Base-by-base conservation (phyloP, 306 rosid species). In the Prosopis cineraria region DNA sequence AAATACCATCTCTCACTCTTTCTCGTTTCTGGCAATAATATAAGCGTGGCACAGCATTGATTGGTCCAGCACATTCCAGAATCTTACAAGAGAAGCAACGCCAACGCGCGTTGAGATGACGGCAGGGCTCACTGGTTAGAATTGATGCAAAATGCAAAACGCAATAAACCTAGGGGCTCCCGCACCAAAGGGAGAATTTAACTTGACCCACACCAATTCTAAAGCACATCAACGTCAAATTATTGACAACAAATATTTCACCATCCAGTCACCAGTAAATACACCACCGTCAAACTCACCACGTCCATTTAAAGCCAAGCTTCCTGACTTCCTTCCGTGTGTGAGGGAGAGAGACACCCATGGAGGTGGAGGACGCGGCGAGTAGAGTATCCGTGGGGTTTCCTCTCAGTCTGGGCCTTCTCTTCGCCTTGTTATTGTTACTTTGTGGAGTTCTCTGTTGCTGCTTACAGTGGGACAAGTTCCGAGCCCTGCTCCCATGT, bases 331-430 rank as follows among this genome's bases (percentile, higher is more conserved):
- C 10, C 7, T 52, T 48, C 34, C 55, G 69, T 30, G 40, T 3
- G 17, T 14, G 69, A 62, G 68, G 20, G 17, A 31, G 13, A n/a
- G 65, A 27, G 11, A 2, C 10, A 52, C 65, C 7, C 34, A 89
- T 89, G 93, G 93, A 77, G 78, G 66, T 75, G 27, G 70, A 81
- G 37, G 78, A 74, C 36, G 68, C 79, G 1, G 78, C 85, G 16
- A 72, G 24, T 41, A 71, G 82, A 59, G 78, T 85, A 0, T 43
- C 86, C 24, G 56, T 92, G 63, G 82, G 87, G 6, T 88, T 88
- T 69, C 93, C 95, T 52, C 75, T 92, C 5, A 91, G 93, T 13
- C 62, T 88, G 73, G 87, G 77, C 55, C 88, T 92, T 53, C 89
- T 92, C 9, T 70, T 88, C 68, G 48, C 82, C 14, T 36, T 84